A percentile compares a stretch with the other conserved stretches of the same genome.
phyloP scores from a whole-genome alignment of 2,329 filamentous ascomycete species.

The Pseudogymnoascus sp. region DNA sequence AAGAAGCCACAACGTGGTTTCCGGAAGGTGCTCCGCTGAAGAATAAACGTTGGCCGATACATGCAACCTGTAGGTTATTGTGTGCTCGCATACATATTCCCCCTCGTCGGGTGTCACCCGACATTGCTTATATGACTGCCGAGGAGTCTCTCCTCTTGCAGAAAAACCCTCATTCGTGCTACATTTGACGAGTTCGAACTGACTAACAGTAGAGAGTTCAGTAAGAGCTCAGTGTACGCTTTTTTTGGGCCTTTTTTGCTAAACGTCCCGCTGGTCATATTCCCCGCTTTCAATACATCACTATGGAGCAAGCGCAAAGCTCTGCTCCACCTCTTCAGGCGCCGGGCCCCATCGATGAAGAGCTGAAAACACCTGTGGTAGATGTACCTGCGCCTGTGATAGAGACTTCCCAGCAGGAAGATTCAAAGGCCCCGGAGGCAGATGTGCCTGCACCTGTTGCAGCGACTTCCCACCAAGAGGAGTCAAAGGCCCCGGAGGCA shows the following conservation, averaged over 20 bases:
- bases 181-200: not conserved
- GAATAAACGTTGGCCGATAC: not conserved
- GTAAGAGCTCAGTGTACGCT: not conserved
- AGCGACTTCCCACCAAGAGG: not conserved
- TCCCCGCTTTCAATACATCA: not conserved
- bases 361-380: not conserved
- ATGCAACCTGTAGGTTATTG: not conserved
- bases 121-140: not conserved
- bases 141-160: not conserved
- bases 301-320: not conserved
- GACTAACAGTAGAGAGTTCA: not conserved
- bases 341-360: not conserved
- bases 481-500: not conserved
- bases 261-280: not conserved
- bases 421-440: not conserved
- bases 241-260: not conserved
- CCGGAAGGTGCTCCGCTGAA: not conserved
- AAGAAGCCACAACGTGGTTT: conserved; percentile 2
- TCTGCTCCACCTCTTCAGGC: not conserved
- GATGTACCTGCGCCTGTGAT: not conserved
- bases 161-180: not conserved
- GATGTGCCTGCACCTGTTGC: not conserved
- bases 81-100: not conserved
- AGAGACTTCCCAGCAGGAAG: not conserved
- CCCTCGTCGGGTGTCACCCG: not conserved